Evolutionary conservation across 2,329 filamentous ascomycete genomes (phyloP), one percentile per base, ranked within the genome.

Genomic region (Sporothrix schenckii): DNA sequence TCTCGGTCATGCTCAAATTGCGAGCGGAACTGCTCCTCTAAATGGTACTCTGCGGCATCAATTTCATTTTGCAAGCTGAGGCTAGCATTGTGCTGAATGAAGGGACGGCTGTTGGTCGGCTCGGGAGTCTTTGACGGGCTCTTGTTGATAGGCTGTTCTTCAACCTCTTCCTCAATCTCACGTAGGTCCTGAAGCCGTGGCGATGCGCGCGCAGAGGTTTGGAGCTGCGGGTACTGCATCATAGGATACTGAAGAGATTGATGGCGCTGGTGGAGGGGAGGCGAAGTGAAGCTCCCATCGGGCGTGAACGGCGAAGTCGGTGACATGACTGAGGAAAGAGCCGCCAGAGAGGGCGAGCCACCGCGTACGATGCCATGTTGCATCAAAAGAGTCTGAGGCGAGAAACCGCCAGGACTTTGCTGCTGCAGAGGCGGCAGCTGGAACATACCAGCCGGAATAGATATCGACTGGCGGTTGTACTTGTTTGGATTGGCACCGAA

Each of bases 31-130:
- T 92, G 89, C 77, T 93, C 89, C 77, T 94, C 92, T 72, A 95
- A 80, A 75, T 94, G 92, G 76, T 95, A 94, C 76, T 97, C 92
- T 4, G 92, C 90, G 76, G 94, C 91, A 66, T 95, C 91, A 70
- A 96, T 90, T 74, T 95, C 93, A 72, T 90, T 90, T 78, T 97
- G 93, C 30, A 97, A 84, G 60, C 88, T 92, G 73, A 89, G 86
- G 76, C 90, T 93, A 53, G 92, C 85, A 74, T 93, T 93, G 75
- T 94, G 91, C 61, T 81, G 79, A 68, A 84, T 81, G 60, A 81
- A 81, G 0, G 69, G 56, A 52, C 30, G 69, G 3, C 24, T 14
- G 13, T 34, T n/a, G 10, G 49, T 27, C 11, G 84, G 81, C 75
- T 89, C 85, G 0, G 86, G 84, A 0, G 84, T 86, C 75, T 85